Evolutionary conservation across 805 yeast species (phyloP), one percentile per base, ranked within the genome.

Genomic region (Yarrowia porcina): DNA sequence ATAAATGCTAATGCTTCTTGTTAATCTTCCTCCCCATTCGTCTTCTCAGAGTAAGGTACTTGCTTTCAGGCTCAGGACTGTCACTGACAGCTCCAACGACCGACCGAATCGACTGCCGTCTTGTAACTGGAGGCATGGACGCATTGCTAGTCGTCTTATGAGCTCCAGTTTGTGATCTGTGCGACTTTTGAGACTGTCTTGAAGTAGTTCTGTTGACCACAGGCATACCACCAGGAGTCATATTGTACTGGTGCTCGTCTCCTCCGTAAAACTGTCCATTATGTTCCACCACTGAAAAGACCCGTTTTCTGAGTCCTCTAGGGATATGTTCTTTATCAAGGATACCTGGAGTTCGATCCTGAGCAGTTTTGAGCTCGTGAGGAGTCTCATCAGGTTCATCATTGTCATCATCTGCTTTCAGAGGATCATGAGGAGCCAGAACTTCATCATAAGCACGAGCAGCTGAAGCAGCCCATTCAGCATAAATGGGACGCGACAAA

Each of bases 401-500:
- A 2, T 35, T 42, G 25, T 50, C 59, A n/a, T 21, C n/a, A 8
- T 52, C 59, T 1, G 59, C 23, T 17, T 52, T 52, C 17, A 49
- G 44, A 36, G 59, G 59, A 52, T 52, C 59, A 17, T 23, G 42
- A 10, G 59, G 44, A 25, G 59, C 17, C 21, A 52, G 59, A 23
- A 52, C 59, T 44, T 52, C 59, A 21, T 52, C 59, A 13, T 52
- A 52, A 13, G 59, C 59, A n/a, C 59, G 17, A 17, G 59, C 59
- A 23, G 59, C 59, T 0, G 59, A 52, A 25, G 59, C 59, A 8
- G 66, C 65, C 65, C 65, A 59, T 6, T 64, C 67, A 9, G 65
- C 69, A 32, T 49, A 63, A 9, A 80, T 67, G 0, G 83, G 78
- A 15, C 84, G 75, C 47, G 83, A 78, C 63, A 81, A 68, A 66